phyloP scores from a whole-genome alignment of 176 grass and related monocot species.

The Coix lacrymajobi region DNA sequence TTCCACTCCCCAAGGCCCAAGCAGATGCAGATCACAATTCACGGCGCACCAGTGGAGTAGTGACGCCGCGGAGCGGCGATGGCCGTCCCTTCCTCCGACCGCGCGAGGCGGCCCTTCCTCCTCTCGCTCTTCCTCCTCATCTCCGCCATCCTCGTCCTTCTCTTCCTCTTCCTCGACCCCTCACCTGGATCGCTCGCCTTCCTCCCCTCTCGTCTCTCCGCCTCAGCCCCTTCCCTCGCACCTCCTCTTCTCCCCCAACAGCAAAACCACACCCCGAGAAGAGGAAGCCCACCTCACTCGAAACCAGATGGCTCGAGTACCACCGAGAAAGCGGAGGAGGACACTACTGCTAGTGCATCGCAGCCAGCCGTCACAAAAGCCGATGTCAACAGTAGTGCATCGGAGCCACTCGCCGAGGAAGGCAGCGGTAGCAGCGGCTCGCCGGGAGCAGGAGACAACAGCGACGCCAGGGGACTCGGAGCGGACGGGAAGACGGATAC shows the following conservation, averaged over 20 bases:
- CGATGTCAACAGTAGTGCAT: not conserved
- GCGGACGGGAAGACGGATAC: not conserved
- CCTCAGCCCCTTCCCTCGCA: not conserved
- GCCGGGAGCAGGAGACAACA: not conserved
- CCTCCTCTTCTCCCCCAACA: not conserved
- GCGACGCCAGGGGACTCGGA: not conserved
- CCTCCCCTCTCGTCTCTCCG: slow-evolving; percentile 21
- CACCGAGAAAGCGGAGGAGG: not conserved
- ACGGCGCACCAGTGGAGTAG: not conserved
- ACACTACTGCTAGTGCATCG: not conserved
- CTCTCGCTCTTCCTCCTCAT: slow-evolving; percentile 40
- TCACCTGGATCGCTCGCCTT: slow-evolving; percentile 4
- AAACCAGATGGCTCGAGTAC: not conserved
- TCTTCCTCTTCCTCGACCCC: slow-evolving; percentile 41
- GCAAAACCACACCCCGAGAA: not conserved
- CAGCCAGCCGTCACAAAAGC: not conserved
- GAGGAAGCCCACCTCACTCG: not conserved
- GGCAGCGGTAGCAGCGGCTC: not conserved
- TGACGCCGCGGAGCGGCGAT: slow-evolving; percentile 8
- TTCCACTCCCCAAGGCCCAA: not conserved
- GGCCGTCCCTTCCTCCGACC: slow-evolving; percentile 37
- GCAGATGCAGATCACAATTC: slow-evolving; percentile 2
- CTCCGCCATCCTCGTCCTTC: slow-evolving; percentile 34
- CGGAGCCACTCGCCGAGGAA: not conserved
- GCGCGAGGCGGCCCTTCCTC: slow-evolving; percentile 40